Evolutionary conservation across 768 basidiomycete species (phyloP).

Genomic region (Tephrocybe sp.): DNA sequence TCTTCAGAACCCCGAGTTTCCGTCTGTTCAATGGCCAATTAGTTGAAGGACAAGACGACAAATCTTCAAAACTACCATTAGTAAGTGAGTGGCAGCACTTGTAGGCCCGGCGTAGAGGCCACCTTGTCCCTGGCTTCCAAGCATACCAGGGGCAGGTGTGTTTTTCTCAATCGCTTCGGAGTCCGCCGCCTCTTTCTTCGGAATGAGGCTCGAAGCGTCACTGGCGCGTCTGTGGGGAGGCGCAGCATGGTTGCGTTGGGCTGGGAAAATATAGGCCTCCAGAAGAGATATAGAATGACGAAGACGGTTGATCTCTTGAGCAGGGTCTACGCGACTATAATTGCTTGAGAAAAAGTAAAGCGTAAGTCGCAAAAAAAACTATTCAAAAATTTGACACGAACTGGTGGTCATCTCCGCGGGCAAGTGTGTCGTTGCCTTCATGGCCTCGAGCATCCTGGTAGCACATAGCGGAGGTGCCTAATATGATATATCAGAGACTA

Average conservation of each 20-base stretch:
- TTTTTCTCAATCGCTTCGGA: slow-evolving; percentile 44
- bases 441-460: slow-evolving; percentile 73
- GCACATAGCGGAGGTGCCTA: slow-evolving; percentile 78
- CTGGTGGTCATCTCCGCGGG: slow-evolving; percentile 63
- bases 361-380: slow-evolving; percentile 12
- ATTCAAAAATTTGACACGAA: slow-evolving; percentile 29
- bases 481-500: slow-evolving; percentile 11
- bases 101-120: slow-evolving; percentile 82
- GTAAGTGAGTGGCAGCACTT: slow-evolving; percentile 66
- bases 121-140: slow-evolving; percentile 61
- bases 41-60: slow-evolving; percentile 13
- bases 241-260: slow-evolving; percentile 34
- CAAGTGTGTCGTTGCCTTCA: slow-evolving; percentile 47
- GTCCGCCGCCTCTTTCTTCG: slow-evolving; percentile 55
- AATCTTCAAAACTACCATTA: slow-evolving; percentile 42
- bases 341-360: slow-evolving; percentile 20
- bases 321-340: slow-evolving; percentile 55
- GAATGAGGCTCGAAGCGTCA: slow-evolving; percentile 36
- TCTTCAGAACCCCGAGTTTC: slow-evolving; percentile 52
- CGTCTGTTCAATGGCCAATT: slow-evolving; percentile 31
- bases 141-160: slow-evolving; percentile 56
- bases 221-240: slow-evolving; percentile 34
- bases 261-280: slow-evolving; percentile 55
- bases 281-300: slow-evolving; percentile 68
- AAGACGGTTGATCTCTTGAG: slow-evolving; percentile 63